phyloP scores from a whole-genome alignment of 225 moss, liverwort and hornwort genomes.

The Marchantia paleacea region DNA sequence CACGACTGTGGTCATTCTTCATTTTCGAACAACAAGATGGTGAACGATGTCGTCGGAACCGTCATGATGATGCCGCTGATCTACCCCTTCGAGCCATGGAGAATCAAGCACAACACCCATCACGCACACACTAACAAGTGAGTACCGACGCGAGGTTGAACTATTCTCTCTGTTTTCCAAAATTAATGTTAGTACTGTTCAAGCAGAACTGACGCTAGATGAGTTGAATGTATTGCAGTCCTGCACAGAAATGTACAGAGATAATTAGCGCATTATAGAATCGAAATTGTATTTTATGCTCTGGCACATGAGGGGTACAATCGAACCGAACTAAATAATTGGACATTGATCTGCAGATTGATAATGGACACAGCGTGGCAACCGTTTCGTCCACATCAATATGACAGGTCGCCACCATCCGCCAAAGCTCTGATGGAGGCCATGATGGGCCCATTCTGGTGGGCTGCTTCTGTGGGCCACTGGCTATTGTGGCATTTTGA shows the following conservation, averaged over 20 bases:
- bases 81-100: constrained; percentile 91
- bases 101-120: constrained; percentile 93
- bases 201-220: too few relatives aligned
- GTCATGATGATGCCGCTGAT: constrained; percentile 72
- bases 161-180: background rate
- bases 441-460: constrained; percentile 90
- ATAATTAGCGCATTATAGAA: background rate
- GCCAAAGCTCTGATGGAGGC: constrained; percentile 65
- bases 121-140: constrained; percentile 96
- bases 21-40: constrained; percentile 64
- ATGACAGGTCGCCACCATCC: constrained; percentile 56
- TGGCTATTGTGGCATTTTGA: constrained; percentile 95
- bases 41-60: constrained; percentile 84
- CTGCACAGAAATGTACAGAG: too few relatives aligned
- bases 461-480: constrained; percentile 77
- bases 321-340: background rate
- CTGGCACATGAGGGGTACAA: background rate
- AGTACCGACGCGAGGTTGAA: background rate
- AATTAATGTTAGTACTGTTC: too few relatives aligned
- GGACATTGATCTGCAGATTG: constrained; percentile 36
- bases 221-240: too few relatives aligned
- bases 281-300: background rate
- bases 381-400: constrained; percentile 77
- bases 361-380: constrained; percentile 92
- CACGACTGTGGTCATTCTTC: constrained; percentile 88